Conservation (phyloP, 305 asterid genomes). For the Fraxinus platypoda region DNA sequence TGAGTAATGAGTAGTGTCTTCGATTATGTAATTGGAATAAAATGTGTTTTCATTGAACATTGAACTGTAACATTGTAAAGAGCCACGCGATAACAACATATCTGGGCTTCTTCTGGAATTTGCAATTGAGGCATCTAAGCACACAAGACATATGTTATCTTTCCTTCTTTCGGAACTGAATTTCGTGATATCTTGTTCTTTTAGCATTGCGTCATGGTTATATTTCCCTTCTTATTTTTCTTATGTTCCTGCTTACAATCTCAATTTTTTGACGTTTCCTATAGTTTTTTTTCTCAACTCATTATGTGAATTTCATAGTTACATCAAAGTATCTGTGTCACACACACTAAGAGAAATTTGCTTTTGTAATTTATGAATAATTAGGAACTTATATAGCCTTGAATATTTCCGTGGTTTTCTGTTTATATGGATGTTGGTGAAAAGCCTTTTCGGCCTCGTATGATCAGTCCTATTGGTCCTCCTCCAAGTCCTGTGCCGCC, state of each 20-base stretch:
- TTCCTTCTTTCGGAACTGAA: not conserved
- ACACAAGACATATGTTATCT: not conserved
- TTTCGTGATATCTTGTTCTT: not conserved
- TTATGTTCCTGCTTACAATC: conserved; percentile 12
- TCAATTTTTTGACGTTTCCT: not conserved
- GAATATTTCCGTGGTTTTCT: conserved; percentile 7
- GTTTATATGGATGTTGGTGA: conserved; percentile 30
- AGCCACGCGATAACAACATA: not conserved
- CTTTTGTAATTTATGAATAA: not conserved
- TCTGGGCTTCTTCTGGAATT: conserved; percentile 4
- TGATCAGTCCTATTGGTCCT: conserved; percentile 57
- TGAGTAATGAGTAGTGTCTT: not conserved
- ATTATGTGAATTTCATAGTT: not conserved
- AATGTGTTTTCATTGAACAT: not conserved
- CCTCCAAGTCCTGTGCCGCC: conserved; percentile 67
- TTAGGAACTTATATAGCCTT: not conserved
- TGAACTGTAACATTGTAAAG: conserved; percentile 1
- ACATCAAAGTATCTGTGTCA: not conserved
- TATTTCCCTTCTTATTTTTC: conserved; percentile 11
- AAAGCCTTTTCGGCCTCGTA: conserved; percentile 66
- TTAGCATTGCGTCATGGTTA: not conserved
- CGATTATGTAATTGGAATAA: not conserved
- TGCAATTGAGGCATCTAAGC: conserved; percentile 12
- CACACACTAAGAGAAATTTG: not conserved
- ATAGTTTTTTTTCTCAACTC: conserved; percentile 10